Percentiles rank a stretch among this genome's conserved stretches.
phyloP scores from a whole-genome alignment of 176 grass and related monocot genomes.

The Cenchrus americanus region DNA sequence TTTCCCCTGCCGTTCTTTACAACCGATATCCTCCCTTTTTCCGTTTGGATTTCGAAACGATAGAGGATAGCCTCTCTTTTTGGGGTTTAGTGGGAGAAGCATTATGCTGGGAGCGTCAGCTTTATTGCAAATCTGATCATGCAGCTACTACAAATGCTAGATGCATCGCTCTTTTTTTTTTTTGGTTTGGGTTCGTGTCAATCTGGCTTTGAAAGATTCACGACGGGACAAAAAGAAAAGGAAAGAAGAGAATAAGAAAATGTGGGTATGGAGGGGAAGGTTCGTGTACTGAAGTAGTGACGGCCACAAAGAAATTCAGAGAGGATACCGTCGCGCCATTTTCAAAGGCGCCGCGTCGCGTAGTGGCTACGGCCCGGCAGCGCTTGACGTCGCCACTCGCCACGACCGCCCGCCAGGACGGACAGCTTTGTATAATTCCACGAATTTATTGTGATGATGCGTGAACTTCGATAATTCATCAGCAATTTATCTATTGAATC shows the following conservation, averaged over 20 bases:
- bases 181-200: not conserved
- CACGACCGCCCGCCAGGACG: not conserved
- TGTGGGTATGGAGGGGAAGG: not conserved
- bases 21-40: not conserved
- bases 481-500: too few relatives aligned
- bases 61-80: not conserved
- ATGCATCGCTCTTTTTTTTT: not conserved
- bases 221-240: not conserved
- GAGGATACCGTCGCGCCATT: not conserved
- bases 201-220: constrained; percentile 14
- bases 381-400: not conserved
- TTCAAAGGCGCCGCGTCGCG: not conserved
- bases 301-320: not conserved
- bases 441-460: too few relatives aligned
- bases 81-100: constrained; percentile 34
- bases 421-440: too few relatives aligned
- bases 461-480: too few relatives aligned
- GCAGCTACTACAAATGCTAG: too few relatives aligned
- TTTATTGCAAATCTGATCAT: not conserved
- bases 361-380: not conserved
- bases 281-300: not conserved
- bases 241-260: not conserved
- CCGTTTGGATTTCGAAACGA: not conserved
- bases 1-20: not conserved
- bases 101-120: not conserved